These are phyloP conservation scores for Gliomastix tumulicola DNA, from an alignment of 2,329 filamentous ascomycete species.

Conservation along the genomic window DNA sequence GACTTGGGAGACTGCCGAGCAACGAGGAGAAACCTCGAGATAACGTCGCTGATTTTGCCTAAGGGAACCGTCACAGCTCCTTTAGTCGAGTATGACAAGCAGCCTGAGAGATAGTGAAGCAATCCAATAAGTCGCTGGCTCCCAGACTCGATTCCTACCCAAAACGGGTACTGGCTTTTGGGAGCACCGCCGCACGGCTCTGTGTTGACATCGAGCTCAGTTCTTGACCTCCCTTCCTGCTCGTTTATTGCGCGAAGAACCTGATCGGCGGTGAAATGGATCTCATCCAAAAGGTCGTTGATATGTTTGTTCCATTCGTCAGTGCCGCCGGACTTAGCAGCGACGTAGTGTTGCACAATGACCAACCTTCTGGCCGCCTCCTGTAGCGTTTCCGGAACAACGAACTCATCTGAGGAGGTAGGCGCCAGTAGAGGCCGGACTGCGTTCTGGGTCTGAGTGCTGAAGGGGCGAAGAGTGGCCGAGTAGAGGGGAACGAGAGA, in stretches of 20 bases:
- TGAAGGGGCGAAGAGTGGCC: constrained; percentile 73
- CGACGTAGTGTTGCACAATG: constrained; percentile 69
- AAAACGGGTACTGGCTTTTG: constrained; percentile 49
- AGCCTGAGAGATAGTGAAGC: constrained; percentile 56
- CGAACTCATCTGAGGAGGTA: constrained; percentile 43
- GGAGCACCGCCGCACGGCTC: constrained; percentile 40
- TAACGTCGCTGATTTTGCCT: constrained; percentile 59
- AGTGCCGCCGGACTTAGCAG: constrained; percentile 68
- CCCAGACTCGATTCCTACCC: constrained; percentile 71
- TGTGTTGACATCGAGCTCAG: constrained; percentile 34
- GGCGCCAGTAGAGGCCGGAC: constrained; percentile 56
- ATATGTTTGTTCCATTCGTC: constrained; percentile 74
- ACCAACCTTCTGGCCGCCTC: constrained; percentile 57
- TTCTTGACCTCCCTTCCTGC: constrained; percentile 45
- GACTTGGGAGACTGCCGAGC: constrained; percentile 40
- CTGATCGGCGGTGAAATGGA: constrained; percentile 67
- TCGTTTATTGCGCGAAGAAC: constrained; percentile 75
- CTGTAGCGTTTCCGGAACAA: constrained; percentile 45
- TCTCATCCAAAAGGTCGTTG: constrained; percentile 51
- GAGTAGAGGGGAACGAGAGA: constrained; percentile 73
- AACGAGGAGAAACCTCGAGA: constrained; percentile 64
- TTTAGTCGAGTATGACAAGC: constrained; percentile 58
- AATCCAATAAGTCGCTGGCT: constrained; percentile 61
- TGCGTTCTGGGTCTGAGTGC: constrained; percentile 58
- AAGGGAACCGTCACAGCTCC: constrained; percentile 60